phyloP scores from a whole-genome alignment of 495 filamentous ascomycete species.

The Penicillium ucsense region DNA sequence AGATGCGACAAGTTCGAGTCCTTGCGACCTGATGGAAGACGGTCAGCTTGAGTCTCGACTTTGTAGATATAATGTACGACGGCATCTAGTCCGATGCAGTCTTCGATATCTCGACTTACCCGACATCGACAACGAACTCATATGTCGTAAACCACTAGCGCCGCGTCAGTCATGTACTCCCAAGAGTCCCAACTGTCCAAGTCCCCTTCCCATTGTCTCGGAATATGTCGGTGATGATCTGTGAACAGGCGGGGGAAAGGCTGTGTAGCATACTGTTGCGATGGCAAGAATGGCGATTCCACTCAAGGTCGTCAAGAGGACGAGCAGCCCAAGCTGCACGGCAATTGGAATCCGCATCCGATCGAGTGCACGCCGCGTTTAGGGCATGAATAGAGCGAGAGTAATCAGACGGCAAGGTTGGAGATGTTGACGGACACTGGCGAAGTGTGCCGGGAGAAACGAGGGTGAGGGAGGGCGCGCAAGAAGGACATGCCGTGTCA shows the following conservation, averaged over 20 bases:
- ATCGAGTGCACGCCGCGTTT: constrained; percentile 1
- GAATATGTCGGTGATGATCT: too few species aligned
- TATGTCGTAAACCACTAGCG: constrained; percentile 61
- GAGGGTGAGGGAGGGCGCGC: not conserved
- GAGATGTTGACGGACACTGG: not conserved
- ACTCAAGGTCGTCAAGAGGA: constrained; percentile 58
- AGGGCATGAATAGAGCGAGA: too few species aligned
- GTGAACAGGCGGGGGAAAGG: not conserved
- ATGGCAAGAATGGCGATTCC: constrained; percentile 55
- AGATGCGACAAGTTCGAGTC: constrained; percentile 67
- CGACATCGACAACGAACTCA: constrained; percentile 57
- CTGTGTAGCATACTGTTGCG: constrained; percentile 42
- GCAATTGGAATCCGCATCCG: constrained; percentile 74
- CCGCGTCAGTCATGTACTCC: not conserved
- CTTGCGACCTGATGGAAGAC: constrained; percentile 27
- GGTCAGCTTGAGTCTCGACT: not conserved
- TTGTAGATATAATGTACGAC: too few species aligned
- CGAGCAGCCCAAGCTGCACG: constrained; percentile 68
- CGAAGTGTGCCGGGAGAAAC: not conserved
- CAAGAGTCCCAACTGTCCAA: too few species aligned
- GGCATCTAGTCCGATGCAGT: too few species aligned
- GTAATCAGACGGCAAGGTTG: too few species aligned
- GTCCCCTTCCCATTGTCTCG: not conserved
- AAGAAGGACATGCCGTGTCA: not conserved
- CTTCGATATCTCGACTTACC: constrained; percentile 26